Evolutionary conservation across 192 early-diverging fungal genomes (phyloP), one percentile per base, ranked within the genome.

Genomic region (Thamnidium elegans): DNA sequence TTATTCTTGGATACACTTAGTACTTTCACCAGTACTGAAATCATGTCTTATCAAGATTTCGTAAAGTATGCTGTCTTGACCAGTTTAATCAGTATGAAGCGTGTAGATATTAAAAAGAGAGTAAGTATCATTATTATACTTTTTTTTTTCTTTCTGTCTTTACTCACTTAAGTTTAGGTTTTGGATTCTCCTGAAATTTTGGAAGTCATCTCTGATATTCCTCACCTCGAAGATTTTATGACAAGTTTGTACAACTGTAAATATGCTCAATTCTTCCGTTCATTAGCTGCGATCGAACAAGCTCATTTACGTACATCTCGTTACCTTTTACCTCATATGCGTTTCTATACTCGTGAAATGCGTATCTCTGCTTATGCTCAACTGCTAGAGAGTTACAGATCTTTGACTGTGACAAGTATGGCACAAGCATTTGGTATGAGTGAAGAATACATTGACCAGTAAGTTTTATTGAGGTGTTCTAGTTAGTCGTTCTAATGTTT

Each of bases 1-100:
- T 80, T 94, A 60, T 91, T 99, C 62, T 80, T 99, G 47, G 97
- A 97, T 70, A 96, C 94, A 20, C 74, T 99, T 32, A 93, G 92
- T 59, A 98, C 97, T 13, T 99, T 96, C 66, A 91, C 94, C 19
- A 93, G 90, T 53, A 95, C 92, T 3, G 97, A 99, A 80, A 83
- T 99, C 55, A 97, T 99, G 94, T 89, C 94, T 30, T 94, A 97
- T 73, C 87, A 90, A 54, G 95, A 97, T 21, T 99, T 98, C 85
- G 94, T 99, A 48, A 90, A 89, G 67, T 97, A 97, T 69, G 89
- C 94, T 7, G 91, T 94, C 0, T 76, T 98, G 20, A 87, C 90
- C n/a, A 91, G 91, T 32, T 86, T 90, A 11, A 75, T 99, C 58
- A 91, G 90, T 14, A 81, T 99, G 72, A 80, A 89, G 51, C 86